These are phyloP conservation scores for Colletotrichum chrysophilum DNA, from an alignment of 2,329 filamentous ascomycete species.

Conservation along the genomic window DNA sequence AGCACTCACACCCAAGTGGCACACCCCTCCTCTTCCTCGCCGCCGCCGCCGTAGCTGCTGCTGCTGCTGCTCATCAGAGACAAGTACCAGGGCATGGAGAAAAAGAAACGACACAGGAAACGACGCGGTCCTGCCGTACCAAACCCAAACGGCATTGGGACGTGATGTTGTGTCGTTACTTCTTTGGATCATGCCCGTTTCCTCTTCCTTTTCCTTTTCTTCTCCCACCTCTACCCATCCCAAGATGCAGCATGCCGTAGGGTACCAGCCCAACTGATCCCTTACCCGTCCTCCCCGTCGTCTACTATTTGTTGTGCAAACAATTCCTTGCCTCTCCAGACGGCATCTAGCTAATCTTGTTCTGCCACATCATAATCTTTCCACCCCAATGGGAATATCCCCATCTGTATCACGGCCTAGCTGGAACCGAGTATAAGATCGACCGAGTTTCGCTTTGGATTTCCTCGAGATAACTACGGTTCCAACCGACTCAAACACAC, in stretches of 20 bases:
- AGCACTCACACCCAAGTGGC: conserved; percentile 23
- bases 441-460: background rate
- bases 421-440: conserved; percentile 21
- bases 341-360: conserved; percentile 20
- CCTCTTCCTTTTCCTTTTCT: conserved; percentile 13
- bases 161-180: conserved; percentile 21
- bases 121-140: conserved; percentile 16
- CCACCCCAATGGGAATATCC: conserved; percentile 20
- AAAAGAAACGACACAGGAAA: conserved; percentile 24
- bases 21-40: conserved; percentile 21
- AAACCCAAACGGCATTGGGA: conserved; percentile 21
- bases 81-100: conserved; percentile 24
- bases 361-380: conserved; percentile 22
- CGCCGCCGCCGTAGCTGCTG: background rate
- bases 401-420: conserved; percentile 7
- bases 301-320: conserved; percentile 15
- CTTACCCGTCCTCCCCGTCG: conserved; percentile 11
- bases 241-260: conserved; percentile 25
- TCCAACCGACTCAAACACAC: background rate
- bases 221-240: conserved; percentile 18
- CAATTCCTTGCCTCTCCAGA: conserved; percentile 9
- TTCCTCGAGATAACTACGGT: background rate
- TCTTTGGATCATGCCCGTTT: conserved; percentile 22
- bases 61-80: conserved; percentile 21
- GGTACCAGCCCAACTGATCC: conserved; percentile 22